Conservation (phyloP, 805 yeast species). For the Dipodascus albidus region DNA sequence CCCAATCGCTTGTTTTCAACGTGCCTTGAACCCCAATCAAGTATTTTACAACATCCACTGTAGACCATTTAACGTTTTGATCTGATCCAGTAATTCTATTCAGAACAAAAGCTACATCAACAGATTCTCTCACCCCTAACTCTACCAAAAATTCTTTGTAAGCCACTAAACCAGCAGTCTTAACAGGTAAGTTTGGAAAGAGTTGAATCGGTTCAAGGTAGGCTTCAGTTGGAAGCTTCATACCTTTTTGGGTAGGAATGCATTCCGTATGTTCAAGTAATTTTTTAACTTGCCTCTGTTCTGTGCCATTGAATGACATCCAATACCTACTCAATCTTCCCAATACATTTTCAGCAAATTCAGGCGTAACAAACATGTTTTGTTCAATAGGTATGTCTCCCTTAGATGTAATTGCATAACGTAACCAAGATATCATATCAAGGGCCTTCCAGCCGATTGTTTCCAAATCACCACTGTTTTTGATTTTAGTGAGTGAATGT, state of each 20-base stretch:
- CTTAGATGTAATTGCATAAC: slow-evolving; percentile 9
- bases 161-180: slow-evolving; percentile 13
- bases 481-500: slow-evolving; percentile 10
- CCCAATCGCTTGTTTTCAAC: slow-evolving; percentile 23
- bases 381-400: slow-evolving; percentile 9
- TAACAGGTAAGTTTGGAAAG: slow-evolving; percentile 28
- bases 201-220: slow-evolving; percentile 23
- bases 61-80: slow-evolving; percentile 22
- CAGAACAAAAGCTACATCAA: slow-evolving; percentile 28
- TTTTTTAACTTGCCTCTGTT: slow-evolving; percentile 7
- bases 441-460: slow-evolving; percentile 20
- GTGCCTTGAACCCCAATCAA: slow-evolving; percentile 18
- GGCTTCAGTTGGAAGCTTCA: slow-evolving; percentile 24
- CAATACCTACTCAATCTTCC: slow-evolving; percentile 18
- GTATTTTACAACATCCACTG: slow-evolving; percentile 26
- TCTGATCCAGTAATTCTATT: slow-evolving; percentile 20
- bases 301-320: slow-evolving; percentile 11
- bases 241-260: slow-evolving; percentile 29
- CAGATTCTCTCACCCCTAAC: slow-evolving; percentile 28
- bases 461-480: slow-evolving; percentile 13
- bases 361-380: slow-evolving; percentile 14
- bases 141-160: slow-evolving; percentile 15
- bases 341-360: slow-evolving; percentile 19
- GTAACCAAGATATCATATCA: slow-evolving; percentile 16
- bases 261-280: slow-evolving; percentile 16